Base-by-base conservation (phyloP, 305 asterid species). In the Fraxinus latifolia region DNA sequence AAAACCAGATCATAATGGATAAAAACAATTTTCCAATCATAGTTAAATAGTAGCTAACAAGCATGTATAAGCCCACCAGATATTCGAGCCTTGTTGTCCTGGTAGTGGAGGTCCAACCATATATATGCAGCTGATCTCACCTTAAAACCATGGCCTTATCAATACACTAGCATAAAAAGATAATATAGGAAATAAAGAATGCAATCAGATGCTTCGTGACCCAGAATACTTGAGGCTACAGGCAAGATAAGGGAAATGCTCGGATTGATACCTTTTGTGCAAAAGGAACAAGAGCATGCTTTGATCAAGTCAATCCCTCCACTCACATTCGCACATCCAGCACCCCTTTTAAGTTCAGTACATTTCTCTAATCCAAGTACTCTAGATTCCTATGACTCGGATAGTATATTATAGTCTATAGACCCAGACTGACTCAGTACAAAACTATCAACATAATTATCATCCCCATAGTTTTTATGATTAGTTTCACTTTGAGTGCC, bases 81-180 rank as follows among this genome's bases (percentile, higher is more conserved):
- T 82, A 89, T 73, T 84, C 97, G 94, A 62, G 91, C 95, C 86
- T 89, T 90, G 80, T 86, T 89, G 81, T 95, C 99, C 89, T 91
- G 97, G 78, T 93, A 91, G 29, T 95, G 90, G 83, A 95, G 97
- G 86, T 93, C 98, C 84, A 92, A 79, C 99, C 94, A 95, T 39
- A 95, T 83, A 84, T 89, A 86, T 60, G 89, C 95, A 87, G 99
- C 99, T 95, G 89, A 80, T 81, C 67, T 9, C 82, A 81, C 79
- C 84, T 81, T 29, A 82, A 85, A 60, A 47, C 58, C 79, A 85
- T 50, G 47, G 77, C 31, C 70, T 77, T 58, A 78, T 39, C 37
- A 85, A 73, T 81, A 62, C 58, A 55, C 70, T 71, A 75, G 44
- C 62, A 77, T 53, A 33, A 77, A 78, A 74, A 29, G 60, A 19